phyloP scores from a whole-genome alignment of 2,329 filamentous ascomycete species.

The Claviceps capensis region DNA sequence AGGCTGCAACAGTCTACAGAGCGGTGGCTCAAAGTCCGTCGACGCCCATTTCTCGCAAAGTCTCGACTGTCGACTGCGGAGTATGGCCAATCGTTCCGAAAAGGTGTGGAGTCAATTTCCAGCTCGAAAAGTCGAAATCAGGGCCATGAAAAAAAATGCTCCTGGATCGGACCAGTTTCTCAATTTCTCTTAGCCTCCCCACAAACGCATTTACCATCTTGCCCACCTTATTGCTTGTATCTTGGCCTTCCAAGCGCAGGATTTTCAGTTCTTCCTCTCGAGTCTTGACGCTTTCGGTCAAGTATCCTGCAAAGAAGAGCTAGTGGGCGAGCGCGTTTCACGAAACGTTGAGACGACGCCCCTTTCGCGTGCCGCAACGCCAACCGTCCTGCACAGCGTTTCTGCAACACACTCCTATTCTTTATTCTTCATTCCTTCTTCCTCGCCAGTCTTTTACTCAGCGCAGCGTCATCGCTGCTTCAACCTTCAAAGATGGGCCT shows the following conservation, averaged over 20 bases:
- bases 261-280: background rate
- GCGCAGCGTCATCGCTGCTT: background rate
- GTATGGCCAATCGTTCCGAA: too few relatives aligned
- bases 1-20: too few relatives aligned
- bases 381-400: background rate
- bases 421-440: background rate
- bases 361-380: background rate
- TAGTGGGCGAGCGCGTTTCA: background rate
- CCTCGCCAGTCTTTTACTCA: background rate
- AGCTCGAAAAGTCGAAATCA: too few relatives aligned
- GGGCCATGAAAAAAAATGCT: too few relatives aligned
- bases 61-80: too few relatives aligned
- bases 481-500: slow-evolving; percentile 40
- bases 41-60: too few relatives aligned
- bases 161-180: too few relatives aligned
- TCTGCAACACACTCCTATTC: background rate
- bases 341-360: background rate
- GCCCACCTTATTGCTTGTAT: background rate
- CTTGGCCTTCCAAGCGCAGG: background rate
- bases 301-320: background rate
- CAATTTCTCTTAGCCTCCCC: background rate
- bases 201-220: background rate
- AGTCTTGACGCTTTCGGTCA: too few relatives aligned
- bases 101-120: too few relatives aligned
- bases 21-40: too few relatives aligned